Base-by-base conservation (phyloP, 2,329 filamentous ascomycete genomes). In the Fusarium newnesense region DNA sequence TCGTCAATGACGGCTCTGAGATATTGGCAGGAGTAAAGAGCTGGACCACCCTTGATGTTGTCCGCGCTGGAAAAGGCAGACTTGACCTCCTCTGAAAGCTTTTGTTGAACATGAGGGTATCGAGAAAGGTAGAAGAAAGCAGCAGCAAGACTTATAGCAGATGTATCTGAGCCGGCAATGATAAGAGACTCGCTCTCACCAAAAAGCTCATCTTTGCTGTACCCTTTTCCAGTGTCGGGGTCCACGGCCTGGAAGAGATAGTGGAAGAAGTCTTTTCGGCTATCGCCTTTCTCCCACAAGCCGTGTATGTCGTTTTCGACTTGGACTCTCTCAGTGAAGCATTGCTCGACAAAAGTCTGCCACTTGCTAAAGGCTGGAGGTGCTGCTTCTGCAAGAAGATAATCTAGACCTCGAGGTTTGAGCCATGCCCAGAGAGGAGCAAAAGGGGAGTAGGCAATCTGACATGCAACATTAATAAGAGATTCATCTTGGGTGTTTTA, bases 1-100 rank as follows among this genome's bases (percentile, higher is more conserved):
- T 79, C 78, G 5, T 78, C 60, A 18, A 79, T 75, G 3, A 75
- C 72, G 2, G 78, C 77, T 5, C 69, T 67, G 15, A 79, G 70
- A 18, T 79, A 79, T n/a, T 57, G 62, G 52, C 76, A 75, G 7
- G 67, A 72, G 26, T 64, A 34, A 16, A 73, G 66, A 24, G 32
- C 15, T 5, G 64, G 26, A 1, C 63, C 72, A n/a, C 32, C 43
- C 24, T 53, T 71, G 49, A 74, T 74, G 5, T 67, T 49, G 26
- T 74, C 60, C 13, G 30, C 8, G 16, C 34, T 56, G 16, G 72
- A 42, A 24, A 76, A 76, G 4, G 53, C 36, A 26, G 44, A 53
- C 15, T 28, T 52, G 12, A 76, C 30, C 37, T 76, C 74, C 16
- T 42, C 24, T 19, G 64, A 52, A 9, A 76, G 59, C 39, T 67